These are phyloP conservation scores for Plasmodium ovale DNA, from an alignment of 169 alveolate species.

Conservation along the genomic window DNA sequence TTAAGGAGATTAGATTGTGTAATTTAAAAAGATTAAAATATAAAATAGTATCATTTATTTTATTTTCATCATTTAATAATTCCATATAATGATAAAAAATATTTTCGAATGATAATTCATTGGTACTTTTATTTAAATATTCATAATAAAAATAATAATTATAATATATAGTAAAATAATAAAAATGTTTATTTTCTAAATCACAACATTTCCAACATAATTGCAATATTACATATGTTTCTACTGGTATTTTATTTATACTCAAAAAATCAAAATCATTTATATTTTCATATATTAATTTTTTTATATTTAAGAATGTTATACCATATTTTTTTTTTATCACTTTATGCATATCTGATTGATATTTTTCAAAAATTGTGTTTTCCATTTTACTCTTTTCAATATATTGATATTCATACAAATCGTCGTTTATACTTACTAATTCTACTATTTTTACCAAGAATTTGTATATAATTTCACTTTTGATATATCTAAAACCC, in stretches of 20 bases:
- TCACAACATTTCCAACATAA: conserved; percentile 73
- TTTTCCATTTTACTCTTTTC: conserved; percentile 13
- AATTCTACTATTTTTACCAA: conserved; percentile 55
- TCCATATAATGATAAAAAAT: conserved; percentile 48
- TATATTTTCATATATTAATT: conserved; percentile 38
- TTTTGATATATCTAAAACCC: conserved; percentile 62
- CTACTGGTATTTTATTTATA: conserved; percentile 49
- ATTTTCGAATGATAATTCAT: conserved; percentile 43
- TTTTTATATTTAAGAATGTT: conserved; percentile 25
- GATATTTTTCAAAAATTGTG: conserved; percentile 13
- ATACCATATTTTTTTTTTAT: conserved; percentile 55
- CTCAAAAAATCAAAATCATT: conserved; percentile 45
- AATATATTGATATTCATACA: conserved; percentile 36
- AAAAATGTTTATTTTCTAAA: conserved; percentile 51
- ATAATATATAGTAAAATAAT: conserved; percentile 53
- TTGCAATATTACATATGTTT: conserved; percentile 56
- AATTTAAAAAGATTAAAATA: conserved; percentile 42
- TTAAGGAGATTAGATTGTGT: conserved; percentile 53
- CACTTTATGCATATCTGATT: conserved; percentile 25
- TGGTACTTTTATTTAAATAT: conserved; percentile 29
- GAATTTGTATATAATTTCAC: conserved; percentile 63
- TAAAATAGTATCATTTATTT: conserved; percentile 33
- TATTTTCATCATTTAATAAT: conserved; percentile 27
- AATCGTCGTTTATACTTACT: conserved; percentile 52
- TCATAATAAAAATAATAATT: conserved; percentile 70